Percentiles rank a stretch among this genome's conserved stretches.
Conservation (phyloP, 148 eudicot genomes). For the Camellia granthamiana region DNA sequence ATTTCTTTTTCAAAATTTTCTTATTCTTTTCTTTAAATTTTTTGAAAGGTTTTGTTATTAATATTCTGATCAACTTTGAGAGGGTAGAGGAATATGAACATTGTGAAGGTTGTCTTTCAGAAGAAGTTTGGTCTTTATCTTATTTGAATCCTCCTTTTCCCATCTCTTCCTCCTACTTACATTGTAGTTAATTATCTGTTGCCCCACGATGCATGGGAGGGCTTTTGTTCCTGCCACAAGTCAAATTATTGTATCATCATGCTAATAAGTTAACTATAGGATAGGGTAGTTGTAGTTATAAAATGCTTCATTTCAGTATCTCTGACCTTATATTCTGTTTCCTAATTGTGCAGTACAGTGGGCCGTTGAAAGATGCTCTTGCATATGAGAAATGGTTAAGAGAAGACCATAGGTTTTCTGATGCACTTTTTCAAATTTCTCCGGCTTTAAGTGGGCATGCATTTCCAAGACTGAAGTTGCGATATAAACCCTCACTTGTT, state of each 20-base stretch:
- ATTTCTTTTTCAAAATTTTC: background rate
- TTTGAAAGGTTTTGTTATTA: background rate
- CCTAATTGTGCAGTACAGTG: slow-evolving; percentile 74
- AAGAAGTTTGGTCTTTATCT: background rate
- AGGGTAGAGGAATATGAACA: background rate
- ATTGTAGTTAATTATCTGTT: background rate
- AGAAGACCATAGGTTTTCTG: slow-evolving; percentile 72
- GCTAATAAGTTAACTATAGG: background rate
- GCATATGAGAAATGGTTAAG: slow-evolving; percentile 70
- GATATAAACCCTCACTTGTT: slow-evolving; percentile 87
- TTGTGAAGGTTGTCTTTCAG: background rate
- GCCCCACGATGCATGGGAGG: background rate
- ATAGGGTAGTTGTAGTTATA: background rate
- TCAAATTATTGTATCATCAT: background rate
- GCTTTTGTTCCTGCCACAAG: background rate
- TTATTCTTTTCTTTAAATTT: background rate
- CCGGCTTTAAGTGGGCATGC: slow-evolving; percentile 74
- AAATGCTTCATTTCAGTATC: slow-evolving; percentile 5
- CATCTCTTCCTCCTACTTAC: background rate
- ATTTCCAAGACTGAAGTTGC: slow-evolving; percentile 86
- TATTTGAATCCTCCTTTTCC: background rate
- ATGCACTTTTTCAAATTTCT: slow-evolving; percentile 74
- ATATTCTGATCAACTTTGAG: background rate
- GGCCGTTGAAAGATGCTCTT: slow-evolving; percentile 77
- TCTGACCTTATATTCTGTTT: background rate